Evolutionary conservation across 2,329 filamentous ascomycete species (phyloP).

Genomic region (Neonectria sp.): DNA sequence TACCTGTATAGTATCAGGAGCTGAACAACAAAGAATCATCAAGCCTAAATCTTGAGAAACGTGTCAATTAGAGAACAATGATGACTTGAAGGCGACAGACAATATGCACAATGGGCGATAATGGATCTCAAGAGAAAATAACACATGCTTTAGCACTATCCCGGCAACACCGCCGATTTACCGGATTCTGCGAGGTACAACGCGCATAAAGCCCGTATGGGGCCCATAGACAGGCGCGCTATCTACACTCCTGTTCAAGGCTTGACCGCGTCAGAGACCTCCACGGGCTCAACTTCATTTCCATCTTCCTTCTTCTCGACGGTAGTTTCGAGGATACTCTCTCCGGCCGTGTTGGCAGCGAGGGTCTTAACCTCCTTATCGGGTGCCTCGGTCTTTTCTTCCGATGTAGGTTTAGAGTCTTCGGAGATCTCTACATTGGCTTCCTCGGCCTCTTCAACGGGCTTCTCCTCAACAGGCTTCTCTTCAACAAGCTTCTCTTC

Average conservation of each 20-base stretch:
- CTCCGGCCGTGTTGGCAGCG: conserved; percentile 60
- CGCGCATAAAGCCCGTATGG: not conserved
- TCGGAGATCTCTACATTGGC: conserved; percentile 5
- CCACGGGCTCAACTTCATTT: conserved; percentile 53
- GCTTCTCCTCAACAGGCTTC: conserved; percentile 11
- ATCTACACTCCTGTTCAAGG: conserved; percentile 5
- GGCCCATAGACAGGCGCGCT: not conserved
- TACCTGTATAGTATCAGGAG: conserved; percentile 9
- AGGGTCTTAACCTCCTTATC: conserved; percentile 51
- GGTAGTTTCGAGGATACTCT: conserved; percentile 58
- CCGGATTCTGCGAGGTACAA: conserved; percentile 21
- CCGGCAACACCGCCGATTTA: conserved; percentile 9
- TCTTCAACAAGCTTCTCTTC: conserved; percentile 11
- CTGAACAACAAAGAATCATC: not conserved
- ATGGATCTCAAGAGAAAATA: not conserved
- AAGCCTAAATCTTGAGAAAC: not conserved
- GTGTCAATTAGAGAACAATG: not conserved
- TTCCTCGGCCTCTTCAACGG: not conserved
- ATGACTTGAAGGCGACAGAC: not conserved
- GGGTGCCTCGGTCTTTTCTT: conserved; percentile 19
- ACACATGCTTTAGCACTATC: conserved; percentile 10
- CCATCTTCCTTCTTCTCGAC: conserved; percentile 54
- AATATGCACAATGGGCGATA: not conserved
- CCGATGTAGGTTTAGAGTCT: conserved; percentile 14
- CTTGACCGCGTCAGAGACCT: conserved; percentile 54